Percentiles rank a stretch among this genome's conserved stretches.
Evolutionary conservation across 2,329 filamentous ascomycete species (phyloP).

Genomic region (Paracamarosporium sp.): DNA sequence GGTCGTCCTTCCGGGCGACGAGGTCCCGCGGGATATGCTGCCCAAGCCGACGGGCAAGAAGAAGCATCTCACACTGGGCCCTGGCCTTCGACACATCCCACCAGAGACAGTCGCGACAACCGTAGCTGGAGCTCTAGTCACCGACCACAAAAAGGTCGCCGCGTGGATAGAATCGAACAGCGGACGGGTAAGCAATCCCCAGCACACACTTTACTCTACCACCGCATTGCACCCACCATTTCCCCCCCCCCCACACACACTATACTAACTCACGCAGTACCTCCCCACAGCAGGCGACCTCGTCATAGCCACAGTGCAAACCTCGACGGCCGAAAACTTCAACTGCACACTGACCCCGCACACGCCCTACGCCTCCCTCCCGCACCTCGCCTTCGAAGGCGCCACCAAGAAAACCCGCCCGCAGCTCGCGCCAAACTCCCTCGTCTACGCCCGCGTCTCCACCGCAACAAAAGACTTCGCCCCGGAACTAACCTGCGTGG

Average conservation of each 20-base stretch:
- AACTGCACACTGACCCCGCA: constrained; percentile 76
- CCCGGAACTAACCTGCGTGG: constrained; percentile 88
- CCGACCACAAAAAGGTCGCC: constrained; percentile 75
- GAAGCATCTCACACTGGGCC: constrained; percentile 78
- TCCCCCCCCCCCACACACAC: not conserved
- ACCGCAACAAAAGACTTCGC: constrained; percentile 71
- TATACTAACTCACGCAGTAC: constrained; percentile 63
- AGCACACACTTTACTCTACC: not conserved
- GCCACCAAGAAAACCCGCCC: constrained; percentile 93
- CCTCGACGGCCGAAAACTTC: constrained; percentile 77
- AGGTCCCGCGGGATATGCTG: constrained; percentile 69
- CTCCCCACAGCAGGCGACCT: constrained; percentile 81
- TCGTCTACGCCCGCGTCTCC: constrained; percentile 88
- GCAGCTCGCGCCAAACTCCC: constrained; percentile 72
- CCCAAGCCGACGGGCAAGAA: constrained; percentile 69
- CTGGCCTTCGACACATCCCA: constrained; percentile 81
- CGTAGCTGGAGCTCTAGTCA: constrained; percentile 70
- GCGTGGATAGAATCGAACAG: constrained; percentile 77
- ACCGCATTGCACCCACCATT: not conserved
- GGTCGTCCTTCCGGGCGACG: constrained; percentile 85
- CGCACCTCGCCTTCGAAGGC: constrained; percentile 89
- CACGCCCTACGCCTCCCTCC: constrained; percentile 71
- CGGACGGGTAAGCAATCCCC: constrained; percentile 65
- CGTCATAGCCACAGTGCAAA: constrained; percentile 84
- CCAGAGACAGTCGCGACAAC: constrained; percentile 75